Evolutionary conservation across 2,329 filamentous ascomycete species (phyloP), one percentile per base, ranked within the genome.

Genomic region (Cladorrhinum sp.): DNA sequence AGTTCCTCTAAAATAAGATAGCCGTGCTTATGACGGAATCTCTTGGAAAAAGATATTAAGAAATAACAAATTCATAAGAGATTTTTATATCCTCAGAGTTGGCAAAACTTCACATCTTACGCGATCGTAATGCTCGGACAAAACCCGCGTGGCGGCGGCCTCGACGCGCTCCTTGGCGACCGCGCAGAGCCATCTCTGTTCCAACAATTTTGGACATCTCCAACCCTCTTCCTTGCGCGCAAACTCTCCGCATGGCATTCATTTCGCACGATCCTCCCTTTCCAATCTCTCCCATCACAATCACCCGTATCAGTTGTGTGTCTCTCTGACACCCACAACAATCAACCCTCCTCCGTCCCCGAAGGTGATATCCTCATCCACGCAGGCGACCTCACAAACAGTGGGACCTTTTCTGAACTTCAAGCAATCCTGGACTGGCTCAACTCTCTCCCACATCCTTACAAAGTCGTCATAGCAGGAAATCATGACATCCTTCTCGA

Each of bases 301-400:
- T 16, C 58, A 20, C 58, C 60, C 1, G 46, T 67, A 48, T 58
- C 55, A 1, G 65, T 75, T 10, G 72, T 76, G 18, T 78, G 75
- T 64, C 70, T 79, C 14, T 77, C 76, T 10, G 76, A 79, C 64
- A 78, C 76, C 1, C 76, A 78, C 69, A 77, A 75, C 63, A 66
- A 62, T 23, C 70, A 68, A 28, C 74, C 73, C 0, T 58, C 60
- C 4, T 36, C 14, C 14, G 61, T 77, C 5, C 76, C 75, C 2
- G 39, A 65, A 9, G 77, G 76, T 1, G 76, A 79, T 60, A 65
- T 79, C 2, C 71, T 78, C 5, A 70, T 79, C 57, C 76, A 79
- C 60, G 76, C 76, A 9, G 76, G 76, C 16, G 75, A 79, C 60
- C 69, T 79, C 18, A 77, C 74, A 0, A 67, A 76, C 39, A 67